Evolutionary conservation across 768 basidiomycete genomes (phyloP).

Genomic region (Xanthoconium stramineum): DNA sequence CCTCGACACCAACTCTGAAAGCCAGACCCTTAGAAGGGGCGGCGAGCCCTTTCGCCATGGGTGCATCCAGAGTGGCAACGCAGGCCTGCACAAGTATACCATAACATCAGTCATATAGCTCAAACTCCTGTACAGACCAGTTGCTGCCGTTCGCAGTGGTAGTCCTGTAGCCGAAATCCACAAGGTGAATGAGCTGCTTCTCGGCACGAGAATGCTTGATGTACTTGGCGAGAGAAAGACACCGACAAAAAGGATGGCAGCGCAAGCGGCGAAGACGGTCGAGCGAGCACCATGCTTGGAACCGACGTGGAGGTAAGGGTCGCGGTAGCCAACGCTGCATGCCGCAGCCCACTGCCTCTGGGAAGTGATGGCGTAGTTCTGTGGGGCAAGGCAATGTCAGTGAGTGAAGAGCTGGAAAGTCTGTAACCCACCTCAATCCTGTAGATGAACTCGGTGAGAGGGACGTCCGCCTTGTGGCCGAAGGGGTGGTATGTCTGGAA

Average conservation of each 20-base stretch:
- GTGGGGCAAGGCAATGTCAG: neutral
- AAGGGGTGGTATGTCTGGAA: conserved; percentile 73
- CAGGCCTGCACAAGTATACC: conserved; percentile 11
- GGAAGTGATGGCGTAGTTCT: conserved; percentile 45
- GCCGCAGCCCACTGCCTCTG: conserved; percentile 44
- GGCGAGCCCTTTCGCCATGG: conserved; percentile 31
- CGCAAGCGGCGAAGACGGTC: conserved; percentile 32
- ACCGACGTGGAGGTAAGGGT: conserved; percentile 32
- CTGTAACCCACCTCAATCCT: conserved; percentile 60
- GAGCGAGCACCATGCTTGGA: conserved; percentile 30
- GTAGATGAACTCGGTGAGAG: conserved; percentile 84
- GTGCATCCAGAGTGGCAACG: conserved; percentile 14
- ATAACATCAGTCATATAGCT: conserved; percentile 4
- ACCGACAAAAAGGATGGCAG: conserved; percentile 37
- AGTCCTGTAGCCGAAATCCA: conserved; percentile 13
- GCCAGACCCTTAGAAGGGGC: conserved; percentile 20
- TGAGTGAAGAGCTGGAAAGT: neutral
- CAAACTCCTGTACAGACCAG: conserved; percentile 4
- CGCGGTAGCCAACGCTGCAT: conserved; percentile 34
- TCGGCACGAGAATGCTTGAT: conserved; percentile 33
- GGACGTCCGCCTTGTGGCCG: conserved; percentile 71
- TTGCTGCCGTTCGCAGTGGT: conserved; percentile 2
- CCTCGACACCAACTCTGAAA: too few relatives aligned
- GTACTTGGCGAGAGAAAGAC: conserved; percentile 33
- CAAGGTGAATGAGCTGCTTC: conserved; percentile 34